Conservation (phyloP, 495 filamentous ascomycete genomes). For the Filosporella fistucella region DNA sequence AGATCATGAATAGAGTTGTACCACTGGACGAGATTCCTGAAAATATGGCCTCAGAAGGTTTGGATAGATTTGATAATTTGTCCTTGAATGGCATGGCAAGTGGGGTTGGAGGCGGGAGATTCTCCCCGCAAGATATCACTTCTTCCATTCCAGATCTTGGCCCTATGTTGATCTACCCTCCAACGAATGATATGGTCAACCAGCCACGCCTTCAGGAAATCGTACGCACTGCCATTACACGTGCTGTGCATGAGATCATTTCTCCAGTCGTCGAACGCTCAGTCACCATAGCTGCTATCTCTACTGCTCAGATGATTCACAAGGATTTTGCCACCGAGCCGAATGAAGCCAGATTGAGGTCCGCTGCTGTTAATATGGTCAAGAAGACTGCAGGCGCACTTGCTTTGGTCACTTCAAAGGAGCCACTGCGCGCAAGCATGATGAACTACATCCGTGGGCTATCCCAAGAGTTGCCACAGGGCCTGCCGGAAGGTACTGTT, state of each 20-base stretch:
- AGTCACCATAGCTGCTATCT: conserved; percentile 95
- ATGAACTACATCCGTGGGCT: conserved; percentile 87
- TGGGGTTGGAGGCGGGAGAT: conserved; percentile 60
- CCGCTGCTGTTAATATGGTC: conserved; percentile 85
- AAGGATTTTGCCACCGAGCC: conserved; percentile 95
- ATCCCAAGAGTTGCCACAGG: conserved; percentile 64
- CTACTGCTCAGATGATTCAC: conserved; percentile 84
- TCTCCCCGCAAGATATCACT: conserved; percentile 68
- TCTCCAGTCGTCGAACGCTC: conserved; percentile 95
- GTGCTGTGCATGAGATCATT: conserved; percentile 90
- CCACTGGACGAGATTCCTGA: conserved; percentile 52
- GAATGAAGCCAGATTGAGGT: conserved; percentile 79
- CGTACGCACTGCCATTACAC: conserved; percentile 74
- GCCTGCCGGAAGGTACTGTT: conserved; percentile 81
- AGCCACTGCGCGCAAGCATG: conserved; percentile 92
- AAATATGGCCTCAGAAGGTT: conserved; percentile 57
- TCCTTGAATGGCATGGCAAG: conserved; percentile 67
- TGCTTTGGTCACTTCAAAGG: conserved; percentile 95
- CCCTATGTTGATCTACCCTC: conserved; percentile 67
- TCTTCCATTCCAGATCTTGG: conserved; percentile 76
- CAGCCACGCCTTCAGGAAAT: conserved; percentile 72
- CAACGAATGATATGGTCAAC: conserved; percentile 67
- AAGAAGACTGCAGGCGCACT: conserved; percentile 88
- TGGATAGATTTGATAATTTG: conserved; percentile 76
- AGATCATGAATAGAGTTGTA: conserved; percentile 67